These are phyloP conservation scores for Flaveria robusta DNA, from an alignment of 129 eudicot species.

Conservation along the genomic window DNA sequence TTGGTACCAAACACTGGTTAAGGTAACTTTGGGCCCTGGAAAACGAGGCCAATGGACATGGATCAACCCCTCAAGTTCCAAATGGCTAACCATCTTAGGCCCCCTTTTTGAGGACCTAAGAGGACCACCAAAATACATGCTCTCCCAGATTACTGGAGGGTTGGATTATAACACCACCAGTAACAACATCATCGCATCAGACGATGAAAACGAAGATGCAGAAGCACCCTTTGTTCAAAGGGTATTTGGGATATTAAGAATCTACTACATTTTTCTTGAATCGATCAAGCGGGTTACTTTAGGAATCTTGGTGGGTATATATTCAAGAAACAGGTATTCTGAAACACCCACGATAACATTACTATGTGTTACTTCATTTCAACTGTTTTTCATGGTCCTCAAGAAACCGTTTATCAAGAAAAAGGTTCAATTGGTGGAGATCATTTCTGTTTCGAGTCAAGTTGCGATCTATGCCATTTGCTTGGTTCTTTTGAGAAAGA, in stretches of 20 bases:
- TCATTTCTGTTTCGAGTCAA: conserved; percentile 69
- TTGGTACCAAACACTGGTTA: conserved; percentile 81
- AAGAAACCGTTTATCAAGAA: conserved; percentile 95
- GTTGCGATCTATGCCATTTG: conserved; percentile 61
- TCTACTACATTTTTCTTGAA: conserved; percentile 82
- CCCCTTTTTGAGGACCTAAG: conserved; percentile 89
- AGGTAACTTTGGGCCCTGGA: conserved; percentile 94
- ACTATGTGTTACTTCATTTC: conserved; percentile 76
- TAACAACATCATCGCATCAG: conserved; percentile 79
- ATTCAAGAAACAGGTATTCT: conserved; percentile 48
- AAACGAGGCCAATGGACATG: conserved; percentile 98
- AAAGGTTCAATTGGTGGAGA: conserved; percentile 84
- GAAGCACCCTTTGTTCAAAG: conserved; percentile 91
- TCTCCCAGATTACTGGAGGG: conserved; percentile 66
- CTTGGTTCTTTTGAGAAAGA: conserved; percentile 48
- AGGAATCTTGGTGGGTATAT: conserved; percentile 71
- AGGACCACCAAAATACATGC: conserved; percentile 99
- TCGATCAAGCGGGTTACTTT: conserved; percentile 61
- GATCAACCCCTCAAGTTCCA: conserved; percentile 53
- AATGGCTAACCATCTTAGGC: conserved; percentile 54
- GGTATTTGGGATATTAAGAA: conserved; percentile 79
- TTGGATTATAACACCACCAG: conserved; percentile 30
- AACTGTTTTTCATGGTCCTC: conserved; percentile 82
- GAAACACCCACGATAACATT: conserved; percentile 56
- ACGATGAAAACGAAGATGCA: conserved; percentile 97